Percentiles rank a stretch among this genome's conserved stretches.
phyloP scores from a whole-genome alignment of 805 yeast genomes.

The Torulaspora gathmanii region DNA sequence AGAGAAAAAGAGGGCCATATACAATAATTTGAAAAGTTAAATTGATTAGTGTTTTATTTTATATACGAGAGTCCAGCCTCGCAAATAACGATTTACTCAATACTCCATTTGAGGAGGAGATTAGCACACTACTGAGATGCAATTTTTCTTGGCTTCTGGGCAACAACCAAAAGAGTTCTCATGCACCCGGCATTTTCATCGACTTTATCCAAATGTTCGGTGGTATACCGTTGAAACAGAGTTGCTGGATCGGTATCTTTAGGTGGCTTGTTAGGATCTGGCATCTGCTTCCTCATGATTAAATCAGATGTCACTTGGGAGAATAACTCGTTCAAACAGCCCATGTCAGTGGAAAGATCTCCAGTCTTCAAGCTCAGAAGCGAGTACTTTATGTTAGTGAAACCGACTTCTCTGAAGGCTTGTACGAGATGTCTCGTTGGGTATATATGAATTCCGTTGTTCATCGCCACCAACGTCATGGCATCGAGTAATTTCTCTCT shows the following conservation, averaged over 20 bases:
- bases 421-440: conserved; percentile 29
- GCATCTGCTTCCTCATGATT: conserved; percentile 17
- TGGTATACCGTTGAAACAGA: conserved; percentile 24
- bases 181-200: conserved; percentile 30
- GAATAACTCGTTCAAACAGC: conserved; percentile 28
- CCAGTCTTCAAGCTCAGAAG: conserved; percentile 28
- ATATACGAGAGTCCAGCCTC: conserved; percentile 11
- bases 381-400: conserved; percentile 28
- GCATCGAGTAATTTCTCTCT: conserved; percentile 23
- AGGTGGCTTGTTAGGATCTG: conserved; percentile 14
- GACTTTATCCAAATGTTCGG: conserved; percentile 28
- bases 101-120: neutral
- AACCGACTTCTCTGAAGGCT: conserved; percentile 29
- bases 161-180: conserved; percentile 26
- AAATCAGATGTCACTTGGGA: conserved; percentile 21
- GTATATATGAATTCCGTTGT: conserved; percentile 25
- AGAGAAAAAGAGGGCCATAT: conserved; percentile 12
- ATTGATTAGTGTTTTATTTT: neutral
- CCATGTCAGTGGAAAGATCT: conserved; percentile 30
- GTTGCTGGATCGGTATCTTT: conserved; percentile 21
- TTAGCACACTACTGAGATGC: neutral
- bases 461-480: conserved; percentile 27
- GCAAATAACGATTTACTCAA: neutral
- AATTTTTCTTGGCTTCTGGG: conserved; percentile 26
- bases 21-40: neutral